phyloP scores from a whole-genome alignment of 345 rosid species.

The Acer negundo region DNA sequence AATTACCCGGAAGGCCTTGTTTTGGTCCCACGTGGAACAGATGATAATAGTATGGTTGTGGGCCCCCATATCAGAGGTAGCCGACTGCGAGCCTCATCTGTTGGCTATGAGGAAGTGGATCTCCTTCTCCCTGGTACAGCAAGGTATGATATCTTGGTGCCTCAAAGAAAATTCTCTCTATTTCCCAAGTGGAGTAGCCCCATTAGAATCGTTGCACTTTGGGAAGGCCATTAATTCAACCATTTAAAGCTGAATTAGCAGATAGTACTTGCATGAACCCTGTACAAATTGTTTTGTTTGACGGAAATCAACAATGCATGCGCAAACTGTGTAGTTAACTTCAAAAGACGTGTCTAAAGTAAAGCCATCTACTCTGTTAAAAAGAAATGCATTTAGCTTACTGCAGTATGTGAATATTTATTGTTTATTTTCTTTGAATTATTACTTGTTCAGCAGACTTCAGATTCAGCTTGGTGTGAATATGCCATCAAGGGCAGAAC shows the following conservation, averaged over 20 bases:
- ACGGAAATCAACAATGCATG: background rate
- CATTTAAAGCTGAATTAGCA: background rate
- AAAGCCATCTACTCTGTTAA: background rate
- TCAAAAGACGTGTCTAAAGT: background rate
- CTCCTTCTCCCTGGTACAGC: conserved; percentile 99
- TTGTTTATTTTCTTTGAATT: background rate
- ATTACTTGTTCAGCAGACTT: conserved; percentile 45
- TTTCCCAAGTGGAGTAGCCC: background rate
- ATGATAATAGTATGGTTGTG: conserved; percentile 61
- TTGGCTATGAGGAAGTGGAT: conserved; percentile 92
- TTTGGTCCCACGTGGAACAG: conserved; percentile 84
- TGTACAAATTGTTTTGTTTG: background rate
- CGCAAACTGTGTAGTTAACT: background rate
- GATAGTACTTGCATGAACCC: background rate
- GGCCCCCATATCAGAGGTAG: conserved; percentile 95
- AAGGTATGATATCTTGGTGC: conserved; percentile 51
- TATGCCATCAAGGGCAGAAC: conserved; percentile 97
- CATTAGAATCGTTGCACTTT: background rate
- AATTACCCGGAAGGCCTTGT: conserved; percentile 90
- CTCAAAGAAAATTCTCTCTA: conserved; percentile 6
- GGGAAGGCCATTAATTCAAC: background rate
- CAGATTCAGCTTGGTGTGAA: conserved; percentile 97
- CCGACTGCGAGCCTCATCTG: conserved; percentile 78
- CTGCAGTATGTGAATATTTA: conserved; percentile 6
- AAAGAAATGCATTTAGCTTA: background rate